A percentile compares a stretch with the other conserved stretches of the same genome.
Evolutionary conservation across 2,329 filamentous ascomycete genomes (phyloP).

Genomic region (Penicillium psychrosexuale): DNA sequence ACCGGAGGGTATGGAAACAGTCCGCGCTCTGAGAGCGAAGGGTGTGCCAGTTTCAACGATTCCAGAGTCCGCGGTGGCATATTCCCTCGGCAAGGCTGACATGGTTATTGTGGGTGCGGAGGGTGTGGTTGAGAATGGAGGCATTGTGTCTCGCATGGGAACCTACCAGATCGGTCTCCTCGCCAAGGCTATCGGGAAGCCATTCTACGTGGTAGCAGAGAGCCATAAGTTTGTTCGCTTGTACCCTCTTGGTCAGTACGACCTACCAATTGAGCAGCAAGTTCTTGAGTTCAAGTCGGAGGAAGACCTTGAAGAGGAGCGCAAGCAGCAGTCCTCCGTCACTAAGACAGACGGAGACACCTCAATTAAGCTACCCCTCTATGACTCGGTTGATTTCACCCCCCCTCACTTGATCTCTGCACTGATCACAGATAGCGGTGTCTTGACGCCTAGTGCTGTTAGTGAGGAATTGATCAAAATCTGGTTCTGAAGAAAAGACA

Average conservation of each 20-base stretch:
- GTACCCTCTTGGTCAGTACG: slow-evolving; percentile 76
- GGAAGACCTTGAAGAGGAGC: slow-evolving; percentile 46
- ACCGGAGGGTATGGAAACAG: slow-evolving; percentile 67
- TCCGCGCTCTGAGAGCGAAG: slow-evolving; percentile 65
- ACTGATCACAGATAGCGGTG: slow-evolving; percentile 63
- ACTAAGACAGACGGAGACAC: slow-evolving; percentile 18
- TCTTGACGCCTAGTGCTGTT: slow-evolving; percentile 62
- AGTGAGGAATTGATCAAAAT: slow-evolving; percentile 67
- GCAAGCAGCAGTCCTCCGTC: slow-evolving; percentile 42
- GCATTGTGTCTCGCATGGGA: slow-evolving; percentile 84
- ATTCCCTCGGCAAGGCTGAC: slow-evolving; percentile 72
- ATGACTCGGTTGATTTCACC: slow-evolving; percentile 48
- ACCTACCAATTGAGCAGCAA: slow-evolving; percentile 75
- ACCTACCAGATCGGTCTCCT: slow-evolving; percentile 82
- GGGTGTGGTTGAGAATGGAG: slow-evolving; percentile 90
- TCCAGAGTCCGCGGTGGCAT: slow-evolving; percentile 70
- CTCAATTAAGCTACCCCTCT: slow-evolving; percentile 24
- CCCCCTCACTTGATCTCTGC: slow-evolving; percentile 62
- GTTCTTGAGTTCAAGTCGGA: slow-evolving; percentile 70
- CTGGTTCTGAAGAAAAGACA: slow-evolving; percentile 40
- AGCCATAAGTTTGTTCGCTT: slow-evolving; percentile 94
- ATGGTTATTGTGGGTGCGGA: slow-evolving; percentile 67
- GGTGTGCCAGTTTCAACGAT: slow-evolving; percentile 83
- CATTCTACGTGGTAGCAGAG: slow-evolving; percentile 88
- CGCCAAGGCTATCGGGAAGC: slow-evolving; percentile 68